Conservation (phyloP, 164 flowering plant species). For the Aristolochia contorta region DNA sequence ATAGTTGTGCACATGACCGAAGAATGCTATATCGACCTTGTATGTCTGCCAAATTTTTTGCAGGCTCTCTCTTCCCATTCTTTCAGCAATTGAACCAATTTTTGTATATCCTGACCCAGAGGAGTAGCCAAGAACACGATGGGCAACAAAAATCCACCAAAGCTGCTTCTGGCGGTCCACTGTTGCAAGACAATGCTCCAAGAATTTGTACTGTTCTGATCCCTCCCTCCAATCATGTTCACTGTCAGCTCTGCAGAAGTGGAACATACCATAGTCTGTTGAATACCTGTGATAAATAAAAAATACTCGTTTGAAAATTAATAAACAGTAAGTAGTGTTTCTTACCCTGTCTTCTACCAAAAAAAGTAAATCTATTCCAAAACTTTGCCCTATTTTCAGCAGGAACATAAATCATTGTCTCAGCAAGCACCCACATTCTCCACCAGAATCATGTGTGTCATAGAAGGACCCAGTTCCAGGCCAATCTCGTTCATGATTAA, state of each 20-base stretch:
- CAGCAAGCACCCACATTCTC: constrained; percentile 86
- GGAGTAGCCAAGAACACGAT: constrained; percentile 84
- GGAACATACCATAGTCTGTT: constrained; percentile 89
- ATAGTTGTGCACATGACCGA: constrained; percentile 82
- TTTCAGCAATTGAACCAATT: constrained; percentile 74
- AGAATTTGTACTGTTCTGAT: constrained; percentile 70
- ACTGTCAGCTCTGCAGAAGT: constrained; percentile 79
- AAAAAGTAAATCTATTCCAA: constrained; percentile 35
- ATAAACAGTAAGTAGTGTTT: not conserved
- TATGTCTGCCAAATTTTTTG: constrained; percentile 92
- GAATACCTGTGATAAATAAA: constrained; percentile 44
- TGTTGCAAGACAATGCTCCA: constrained; percentile 75
- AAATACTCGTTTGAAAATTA: not conserved
- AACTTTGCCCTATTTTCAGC: constrained; percentile 81
- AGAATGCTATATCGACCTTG: constrained; percentile 80
- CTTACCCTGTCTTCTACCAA: not conserved
- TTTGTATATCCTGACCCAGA: constrained; percentile 38
- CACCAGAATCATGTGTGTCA: constrained; percentile 55
- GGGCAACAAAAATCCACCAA: constrained; percentile 86
- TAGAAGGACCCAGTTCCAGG: constrained; percentile 80
- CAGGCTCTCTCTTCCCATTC: constrained; percentile 82
- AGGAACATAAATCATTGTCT: constrained; percentile 80
- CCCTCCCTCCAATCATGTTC: constrained; percentile 97
- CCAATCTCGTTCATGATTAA: constrained; percentile 93
- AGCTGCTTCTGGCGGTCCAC: constrained; percentile 84